These are phyloP conservation scores for Porphyrellus sp. DNA, from an alignment of 1,284 basidiomycete species.

Conservation along the genomic window DNA sequence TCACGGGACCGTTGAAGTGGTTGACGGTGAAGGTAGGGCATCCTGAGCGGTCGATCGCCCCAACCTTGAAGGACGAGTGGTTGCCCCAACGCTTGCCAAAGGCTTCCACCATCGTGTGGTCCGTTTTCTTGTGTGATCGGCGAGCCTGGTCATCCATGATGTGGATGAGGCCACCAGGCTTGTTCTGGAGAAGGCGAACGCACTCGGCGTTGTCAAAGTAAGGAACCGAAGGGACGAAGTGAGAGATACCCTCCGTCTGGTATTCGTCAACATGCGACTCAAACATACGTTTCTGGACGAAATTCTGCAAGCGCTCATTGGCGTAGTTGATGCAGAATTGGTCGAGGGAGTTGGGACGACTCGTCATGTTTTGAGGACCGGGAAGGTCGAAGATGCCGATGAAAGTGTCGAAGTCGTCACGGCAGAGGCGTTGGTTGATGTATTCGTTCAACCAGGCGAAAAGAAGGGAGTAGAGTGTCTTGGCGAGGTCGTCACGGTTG, in stretches of 20 bases:
- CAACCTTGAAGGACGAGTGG: slow-evolving; percentile 86
- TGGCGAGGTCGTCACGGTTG: slow-evolving; percentile 91
- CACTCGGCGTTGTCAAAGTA: slow-evolving; percentile 94
- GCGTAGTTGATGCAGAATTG: slow-evolving; percentile 97
- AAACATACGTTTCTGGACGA: slow-evolving; percentile 78
- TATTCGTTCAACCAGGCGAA: slow-evolving; percentile 97
- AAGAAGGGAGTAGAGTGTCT: slow-evolving; percentile 89
- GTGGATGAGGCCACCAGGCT: slow-evolving; percentile 88
- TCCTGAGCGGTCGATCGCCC: slow-evolving; percentile 72
- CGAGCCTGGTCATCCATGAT: slow-evolving; percentile 97
- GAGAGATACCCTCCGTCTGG: slow-evolving; percentile 77
- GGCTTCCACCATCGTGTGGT: slow-evolving; percentile 92
- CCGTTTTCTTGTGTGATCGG: slow-evolving; percentile 85
- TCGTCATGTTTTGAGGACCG: slow-evolving; percentile 86
- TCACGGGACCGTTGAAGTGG: slow-evolving; percentile 89
- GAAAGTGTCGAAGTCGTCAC: slow-evolving; percentile 88
- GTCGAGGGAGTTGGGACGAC: slow-evolving; percentile 86
- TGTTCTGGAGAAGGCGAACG: slow-evolving; percentile 81
- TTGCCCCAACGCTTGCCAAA: slow-evolving; percentile 94
- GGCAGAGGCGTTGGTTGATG: slow-evolving; percentile 91
- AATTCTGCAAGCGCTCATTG: slow-evolving; percentile 86
- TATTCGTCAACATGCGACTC: slow-evolving; percentile 82
- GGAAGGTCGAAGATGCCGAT: slow-evolving; percentile 96
- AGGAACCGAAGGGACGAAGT: slow-evolving; percentile 66
- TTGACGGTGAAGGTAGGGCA: slow-evolving; percentile 88